phyloP scores from a whole-genome alignment of 306 rosid species.

The Rosa lucieae region DNA sequence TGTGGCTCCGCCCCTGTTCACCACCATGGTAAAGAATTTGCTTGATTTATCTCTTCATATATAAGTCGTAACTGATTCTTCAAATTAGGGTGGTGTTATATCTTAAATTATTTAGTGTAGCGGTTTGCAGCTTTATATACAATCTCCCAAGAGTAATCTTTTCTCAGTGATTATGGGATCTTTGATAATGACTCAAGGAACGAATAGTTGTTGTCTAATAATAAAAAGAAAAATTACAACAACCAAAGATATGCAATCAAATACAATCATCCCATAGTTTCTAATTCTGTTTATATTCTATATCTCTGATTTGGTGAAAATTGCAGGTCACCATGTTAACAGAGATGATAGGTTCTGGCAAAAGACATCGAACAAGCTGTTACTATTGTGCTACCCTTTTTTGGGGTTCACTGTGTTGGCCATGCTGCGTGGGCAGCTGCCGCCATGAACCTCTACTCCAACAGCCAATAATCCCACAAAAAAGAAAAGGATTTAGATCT shows the following conservation, averaged over 20 bases:
- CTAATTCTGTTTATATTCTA: background rate
- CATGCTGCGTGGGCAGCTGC: constrained; percentile 45
- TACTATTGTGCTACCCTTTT: constrained; percentile 39
- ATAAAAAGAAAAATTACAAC: no score
- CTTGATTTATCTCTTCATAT: background rate
- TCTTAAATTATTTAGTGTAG: no score
- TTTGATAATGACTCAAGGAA: no score
- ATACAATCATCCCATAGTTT: background rate
- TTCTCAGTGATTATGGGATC: no score
- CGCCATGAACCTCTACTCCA: constrained; percentile 17
- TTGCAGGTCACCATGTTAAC: constrained; percentile 49
- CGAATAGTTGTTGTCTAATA: no score
- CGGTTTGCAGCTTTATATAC: no score
- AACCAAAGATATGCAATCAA: no score
- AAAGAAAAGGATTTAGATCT: constrained; percentile 27
- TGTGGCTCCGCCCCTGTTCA: background rate
- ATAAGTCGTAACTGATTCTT: no score
- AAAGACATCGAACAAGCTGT: constrained; percentile 45
- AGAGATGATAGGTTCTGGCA: constrained; percentile 44
- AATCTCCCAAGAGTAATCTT: no score
- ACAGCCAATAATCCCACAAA: constrained; percentile 25
- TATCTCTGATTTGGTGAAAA: background rate
- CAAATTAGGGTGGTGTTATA: no score
- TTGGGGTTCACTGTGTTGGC: constrained; percentile 47
- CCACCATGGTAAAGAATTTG: constrained; percentile 55